Evolutionary conservation across 306 rosid genomes (phyloP).

Genomic region (Urtica urens): DNA sequence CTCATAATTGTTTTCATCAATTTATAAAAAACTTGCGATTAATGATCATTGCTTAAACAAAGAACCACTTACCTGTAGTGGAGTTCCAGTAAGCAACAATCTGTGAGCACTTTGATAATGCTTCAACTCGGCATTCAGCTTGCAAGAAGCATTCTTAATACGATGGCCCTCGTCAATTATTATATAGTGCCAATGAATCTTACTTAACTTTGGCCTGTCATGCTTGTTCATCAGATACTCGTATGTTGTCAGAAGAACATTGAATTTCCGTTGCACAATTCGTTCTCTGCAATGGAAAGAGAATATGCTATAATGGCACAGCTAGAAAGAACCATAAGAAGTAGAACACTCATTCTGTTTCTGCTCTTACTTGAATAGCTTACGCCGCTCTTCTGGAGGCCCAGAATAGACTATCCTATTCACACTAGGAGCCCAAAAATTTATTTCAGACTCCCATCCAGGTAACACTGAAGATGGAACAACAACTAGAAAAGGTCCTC

Average conservation of each 20-base stretch:
- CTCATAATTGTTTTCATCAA: background rate
- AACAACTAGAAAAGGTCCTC: slow-evolving; percentile 98
- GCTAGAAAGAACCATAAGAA: background rate
- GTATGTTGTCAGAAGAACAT: slow-evolving; percentile 91
- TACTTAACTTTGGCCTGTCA: slow-evolving; percentile 95
- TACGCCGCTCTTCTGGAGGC: slow-evolving; percentile 92
- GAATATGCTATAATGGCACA: slow-evolving; percentile 13
- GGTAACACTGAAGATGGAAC: slow-evolving; percentile 98
- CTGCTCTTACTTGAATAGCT: slow-evolving; percentile 69
- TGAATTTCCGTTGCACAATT: slow-evolving; percentile 87
- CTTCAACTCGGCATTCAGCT: slow-evolving; percentile 87
- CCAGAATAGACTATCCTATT: slow-evolving; percentile 82
- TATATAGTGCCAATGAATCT: slow-evolving; percentile 90
- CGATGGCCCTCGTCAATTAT: slow-evolving; percentile 99
- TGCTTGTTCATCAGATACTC: slow-evolving; percentile 99
- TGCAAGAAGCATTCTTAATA: slow-evolving; percentile 99
- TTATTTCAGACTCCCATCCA: slow-evolving; percentile 96
- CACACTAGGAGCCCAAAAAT: slow-evolving; percentile 83
- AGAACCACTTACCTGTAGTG: slow-evolving; percentile 62
- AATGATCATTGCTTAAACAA: too few relatives aligned
- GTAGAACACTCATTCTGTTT: background rate
- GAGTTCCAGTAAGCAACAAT: slow-evolving; percentile 97
- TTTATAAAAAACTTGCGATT: background rate
- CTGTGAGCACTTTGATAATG: slow-evolving; percentile 94
- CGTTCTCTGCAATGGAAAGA: slow-evolving; percentile 58